Percentiles rank a stretch among this genome's conserved stretches.
phyloP scores from a whole-genome alignment of 2,329 filamentous ascomycete species.

The Sarocladiaceae sp. region DNA sequence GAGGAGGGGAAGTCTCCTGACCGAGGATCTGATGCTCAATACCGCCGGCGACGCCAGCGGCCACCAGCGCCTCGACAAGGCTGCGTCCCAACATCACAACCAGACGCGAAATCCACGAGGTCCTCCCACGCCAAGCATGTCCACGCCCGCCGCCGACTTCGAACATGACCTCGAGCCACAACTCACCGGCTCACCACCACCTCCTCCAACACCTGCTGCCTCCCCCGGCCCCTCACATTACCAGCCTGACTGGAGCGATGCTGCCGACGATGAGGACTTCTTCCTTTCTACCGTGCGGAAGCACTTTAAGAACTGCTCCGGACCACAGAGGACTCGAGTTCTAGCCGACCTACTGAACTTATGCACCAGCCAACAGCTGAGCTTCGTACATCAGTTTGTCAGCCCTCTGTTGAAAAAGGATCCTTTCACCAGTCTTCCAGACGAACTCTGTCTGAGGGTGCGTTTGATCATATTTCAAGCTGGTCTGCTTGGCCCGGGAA shows the following conservation, averaged over 20 bases:
- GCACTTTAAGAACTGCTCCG: constrained; percentile 72
- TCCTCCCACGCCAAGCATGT: constrained; percentile 61
- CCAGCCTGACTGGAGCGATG: constrained; percentile 68
- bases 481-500: background rate
- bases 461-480: constrained; percentile 24
- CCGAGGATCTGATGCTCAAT: constrained; percentile 51
- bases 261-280: constrained; percentile 74
- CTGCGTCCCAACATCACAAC: constrained; percentile 28
- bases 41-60: constrained; percentile 35
- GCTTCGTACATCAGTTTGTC: constrained; percentile 94
- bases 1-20: constrained; percentile 51
- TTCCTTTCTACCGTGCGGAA: constrained; percentile 73
- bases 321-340: constrained; percentile 70
- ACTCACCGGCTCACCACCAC: constrained; percentile 54
- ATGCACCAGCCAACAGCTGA: constrained; percentile 90
- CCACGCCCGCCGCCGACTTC: constrained; percentile 56
- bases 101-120: constrained; percentile 41
- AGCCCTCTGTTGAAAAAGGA: constrained; percentile 93
- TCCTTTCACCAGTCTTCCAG: constrained; percentile 84
- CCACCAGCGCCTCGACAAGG: constrained; percentile 46
- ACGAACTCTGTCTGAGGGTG: constrained; percentile 87
- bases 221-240: constrained; percentile 56
- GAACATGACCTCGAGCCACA: constrained; percentile 39
- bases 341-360: constrained; percentile 85
- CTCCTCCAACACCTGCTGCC: constrained; percentile 59